These are phyloP conservation scores for Mesotaenium endlicherianum DNA, from an alignment of 139 green algal species.

Conservation along the genomic window DNA sequence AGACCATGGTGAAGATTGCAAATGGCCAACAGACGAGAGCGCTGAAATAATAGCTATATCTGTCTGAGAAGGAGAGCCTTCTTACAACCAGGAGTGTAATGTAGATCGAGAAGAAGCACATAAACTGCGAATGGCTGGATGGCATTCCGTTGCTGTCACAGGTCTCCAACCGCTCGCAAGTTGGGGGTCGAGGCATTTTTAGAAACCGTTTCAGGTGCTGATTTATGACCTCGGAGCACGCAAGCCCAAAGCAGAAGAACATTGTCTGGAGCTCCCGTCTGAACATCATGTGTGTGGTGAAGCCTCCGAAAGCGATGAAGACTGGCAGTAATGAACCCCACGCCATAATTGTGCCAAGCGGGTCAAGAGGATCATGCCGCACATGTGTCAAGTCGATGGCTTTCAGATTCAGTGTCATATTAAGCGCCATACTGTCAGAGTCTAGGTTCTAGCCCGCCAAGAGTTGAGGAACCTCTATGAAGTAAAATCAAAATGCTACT, in stretches of 20 bases:
- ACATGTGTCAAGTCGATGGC: conserved; percentile 31
- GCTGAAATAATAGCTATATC: background rate
- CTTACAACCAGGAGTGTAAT: background rate
- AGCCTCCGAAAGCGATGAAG: conserved; percentile 33
- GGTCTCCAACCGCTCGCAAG: conserved; percentile 25
- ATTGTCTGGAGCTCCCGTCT: conserved; percentile 34
- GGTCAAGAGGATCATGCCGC: conserved; percentile 21
- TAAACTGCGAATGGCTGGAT: conserved; percentile 36
- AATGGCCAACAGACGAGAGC: conserved; percentile 3
- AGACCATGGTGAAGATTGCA: conserved; percentile 28
- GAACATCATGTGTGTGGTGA: conserved; percentile 20
- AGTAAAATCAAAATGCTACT: no score
- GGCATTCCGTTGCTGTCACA: conserved; percentile 38
- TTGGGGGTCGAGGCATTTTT: conserved; percentile 1
- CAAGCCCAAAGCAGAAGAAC: conserved; percentile 29
- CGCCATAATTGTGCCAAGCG: conserved; percentile 9
- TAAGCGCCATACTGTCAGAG: no score
- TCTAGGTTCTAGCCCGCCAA: no score
- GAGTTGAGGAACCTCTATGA: no score
- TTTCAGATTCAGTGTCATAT: no score
- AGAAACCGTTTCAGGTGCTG: conserved; percentile 24
- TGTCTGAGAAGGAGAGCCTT: background rate
- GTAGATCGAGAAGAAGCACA: conserved; percentile 38
- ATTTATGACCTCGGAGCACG: conserved; percentile 11
- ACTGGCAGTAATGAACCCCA: conserved; percentile 32